Conservation (phyloP, 768 basidiomycete species). For the Pisolithus marmoratus region DNA sequence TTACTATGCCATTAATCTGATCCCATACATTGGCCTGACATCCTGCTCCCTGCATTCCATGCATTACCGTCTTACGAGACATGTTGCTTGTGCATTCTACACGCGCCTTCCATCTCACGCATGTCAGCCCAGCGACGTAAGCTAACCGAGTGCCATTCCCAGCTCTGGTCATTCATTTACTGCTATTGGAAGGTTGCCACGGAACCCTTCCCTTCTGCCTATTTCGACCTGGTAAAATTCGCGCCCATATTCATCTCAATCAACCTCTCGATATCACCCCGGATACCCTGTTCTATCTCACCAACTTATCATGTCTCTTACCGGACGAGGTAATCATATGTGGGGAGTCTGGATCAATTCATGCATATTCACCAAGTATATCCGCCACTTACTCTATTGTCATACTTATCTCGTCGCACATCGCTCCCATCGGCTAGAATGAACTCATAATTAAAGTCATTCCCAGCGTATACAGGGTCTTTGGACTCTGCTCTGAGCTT, state of each 20-base stretch:
- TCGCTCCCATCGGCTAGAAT: conserved; percentile 15
- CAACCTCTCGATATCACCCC: conserved; percentile 18
- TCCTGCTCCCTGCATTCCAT: conserved; percentile 9
- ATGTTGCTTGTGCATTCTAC: conserved; percentile 6
- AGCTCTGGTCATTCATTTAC: conserved; percentile 1
- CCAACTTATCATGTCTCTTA: conserved; percentile 1
- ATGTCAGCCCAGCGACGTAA: conserved; percentile 22
- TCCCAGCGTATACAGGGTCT: conserved; percentile 12
- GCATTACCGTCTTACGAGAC: conserved; percentile 6
- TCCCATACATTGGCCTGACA: background rate
- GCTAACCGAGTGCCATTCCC: conserved; percentile 5
- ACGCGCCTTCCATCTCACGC: conserved; percentile 5
- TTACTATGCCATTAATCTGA: too few species aligned
- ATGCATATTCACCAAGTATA: conserved; percentile 7
- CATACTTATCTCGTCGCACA: conserved; percentile 6
- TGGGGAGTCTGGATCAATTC: conserved; percentile 1
- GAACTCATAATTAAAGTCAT: conserved; percentile 16
- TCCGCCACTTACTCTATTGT: conserved; percentile 2
- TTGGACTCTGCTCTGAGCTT: conserved; percentile 3
- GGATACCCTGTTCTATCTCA: conserved; percentile 14
- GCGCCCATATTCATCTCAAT: background rate
- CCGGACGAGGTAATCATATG: background rate
- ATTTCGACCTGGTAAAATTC: conserved; percentile 10
- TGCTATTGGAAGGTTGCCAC: conserved; percentile 7
- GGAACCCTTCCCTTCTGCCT: conserved; percentile 4